Base-by-base conservation (phyloP, 352 stramenopile species). In the Globisporangium apiculatum region DNA sequence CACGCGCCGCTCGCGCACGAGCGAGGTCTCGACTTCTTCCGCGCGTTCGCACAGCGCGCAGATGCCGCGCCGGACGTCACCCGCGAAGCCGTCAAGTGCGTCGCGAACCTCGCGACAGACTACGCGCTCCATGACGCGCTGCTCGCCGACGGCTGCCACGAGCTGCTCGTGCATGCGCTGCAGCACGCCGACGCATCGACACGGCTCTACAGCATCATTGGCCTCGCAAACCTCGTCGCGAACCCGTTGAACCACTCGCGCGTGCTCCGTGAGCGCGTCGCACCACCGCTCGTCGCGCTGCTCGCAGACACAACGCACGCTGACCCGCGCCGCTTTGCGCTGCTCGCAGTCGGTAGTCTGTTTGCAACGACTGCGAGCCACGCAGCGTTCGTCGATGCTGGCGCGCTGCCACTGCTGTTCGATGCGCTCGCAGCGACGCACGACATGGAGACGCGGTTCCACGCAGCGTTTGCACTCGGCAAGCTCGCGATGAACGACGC, bases 401-500 rank as follows among this genome's bases (percentile, higher is more conserved):
- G 75, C 40, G 82, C 83, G 8, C 51, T 98, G 24, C 62, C 76
- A 56, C 73, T 79, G 10, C 68, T 98, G 3, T 69, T 95, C 5
- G 66, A 69, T 8, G 72, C 83, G 2, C 58, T 98, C 17, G 59
- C 79, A 18, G 31, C 65, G 9, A 57, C 75, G 8, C 84, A 93
- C 58, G 70, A 89, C 59, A 78, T 93, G 64, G 95, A 99, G 65
- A 97, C 84, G 43, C 85, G 91, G 15, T 97, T 98, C 61, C 94
- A 98, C 61, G 87, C 92, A 0, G 87, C 89, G 36, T 98, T 97
- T 64, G 81, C 90, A 8, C 76, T 98, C 12, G 95, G 91, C 31
- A 98, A 98, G 65, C 80, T 99, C 18, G 81, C 93, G 6, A 88
- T 87, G 62, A 87, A 94, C 60, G 73, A 73, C 15, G 66, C 59